Evolutionary conservation across 148 eudicot species (phyloP).

Genomic region (Persicaria maculosa): DNA sequence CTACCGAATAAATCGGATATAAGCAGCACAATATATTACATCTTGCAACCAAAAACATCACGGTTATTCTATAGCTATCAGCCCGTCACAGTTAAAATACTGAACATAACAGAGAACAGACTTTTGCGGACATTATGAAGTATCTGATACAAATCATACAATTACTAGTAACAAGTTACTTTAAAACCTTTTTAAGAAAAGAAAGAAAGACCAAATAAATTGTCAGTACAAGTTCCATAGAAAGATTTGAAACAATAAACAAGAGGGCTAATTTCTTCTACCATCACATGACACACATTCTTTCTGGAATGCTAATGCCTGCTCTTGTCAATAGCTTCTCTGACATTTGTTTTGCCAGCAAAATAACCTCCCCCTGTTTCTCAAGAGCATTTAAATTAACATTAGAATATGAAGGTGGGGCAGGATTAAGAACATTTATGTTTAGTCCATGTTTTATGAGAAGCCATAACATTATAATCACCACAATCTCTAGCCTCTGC

Average conservation of each 20-base stretch:
- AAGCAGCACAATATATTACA: neutral
- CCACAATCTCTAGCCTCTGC: neutral
- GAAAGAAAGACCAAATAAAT: neutral
- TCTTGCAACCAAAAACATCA: neutral
- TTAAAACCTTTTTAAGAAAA: neutral
- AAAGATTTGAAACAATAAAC: neutral
- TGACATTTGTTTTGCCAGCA: conserved; percentile 52
- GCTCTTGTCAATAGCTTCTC: conserved; percentile 56
- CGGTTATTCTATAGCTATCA: neutral
- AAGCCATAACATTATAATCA: neutral
- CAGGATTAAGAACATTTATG: neutral
- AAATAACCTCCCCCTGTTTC: conserved; percentile 56
- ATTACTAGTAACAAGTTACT: neutral
- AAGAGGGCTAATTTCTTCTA: neutral
- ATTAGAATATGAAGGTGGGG: neutral
- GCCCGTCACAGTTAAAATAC: neutral
- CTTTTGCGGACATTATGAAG: neutral
- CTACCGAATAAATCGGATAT: neutral
- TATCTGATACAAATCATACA: neutral
- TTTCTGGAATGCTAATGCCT: conserved; percentile 58
- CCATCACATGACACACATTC: conserved; percentile 37
- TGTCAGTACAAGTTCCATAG: neutral
- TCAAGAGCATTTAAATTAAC: neutral
- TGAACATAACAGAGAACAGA: neutral
- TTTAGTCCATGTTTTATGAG: neutral